phyloP scores from a whole-genome alignment of 805 yeast genomes.

The Vanderwaltozyma verrucispora region DNA sequence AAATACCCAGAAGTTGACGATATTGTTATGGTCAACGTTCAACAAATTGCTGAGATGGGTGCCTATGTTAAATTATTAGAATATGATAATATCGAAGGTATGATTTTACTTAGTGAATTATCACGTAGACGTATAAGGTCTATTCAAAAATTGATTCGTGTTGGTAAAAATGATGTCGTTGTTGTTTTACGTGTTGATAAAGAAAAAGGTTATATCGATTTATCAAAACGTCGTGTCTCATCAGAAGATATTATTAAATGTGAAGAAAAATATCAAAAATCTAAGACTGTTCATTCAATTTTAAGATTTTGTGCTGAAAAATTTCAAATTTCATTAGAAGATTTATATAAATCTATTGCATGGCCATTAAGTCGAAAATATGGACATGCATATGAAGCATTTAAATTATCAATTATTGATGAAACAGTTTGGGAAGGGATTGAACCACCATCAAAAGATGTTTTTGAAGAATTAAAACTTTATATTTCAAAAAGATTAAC shows the following conservation, averaged over 20 bases:
- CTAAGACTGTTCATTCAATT: constrained; percentile 95
- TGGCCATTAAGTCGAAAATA: constrained; percentile 95
- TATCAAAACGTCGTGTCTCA: constrained; percentile 96
- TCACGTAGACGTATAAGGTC: constrained; percentile 98
- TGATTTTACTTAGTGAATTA: constrained; percentile 90
- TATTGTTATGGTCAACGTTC: constrained; percentile 98
- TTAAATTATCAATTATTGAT: constrained; percentile 91
- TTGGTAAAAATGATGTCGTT: constrained; percentile 96
- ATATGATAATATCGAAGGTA: constrained; percentile 97
- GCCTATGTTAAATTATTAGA: constrained; percentile 94
- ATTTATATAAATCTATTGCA: constrained; percentile 77
- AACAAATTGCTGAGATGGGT: constrained; percentile 98
- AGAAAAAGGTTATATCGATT: constrained; percentile 96
- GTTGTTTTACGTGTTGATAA: constrained; percentile 97
- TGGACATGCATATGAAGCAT: constrained; percentile 97
- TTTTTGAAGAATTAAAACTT: constrained; percentile 72
- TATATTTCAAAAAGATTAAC: constrained; percentile 91
- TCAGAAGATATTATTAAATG: constrained; percentile 94
- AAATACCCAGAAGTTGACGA: constrained; percentile 98
- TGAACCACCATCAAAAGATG: constrained; percentile 57
- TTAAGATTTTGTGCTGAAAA: constrained; percentile 97
- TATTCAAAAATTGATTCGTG: constrained; percentile 93
- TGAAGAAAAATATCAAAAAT: constrained; percentile 94
- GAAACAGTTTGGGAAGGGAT: constrained; percentile 73
- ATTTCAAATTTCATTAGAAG: constrained; percentile 78